Evolutionary conservation across 495 filamentous ascomycete genomes (phyloP).

Genomic region (Penicillium simplicissimum): DNA sequence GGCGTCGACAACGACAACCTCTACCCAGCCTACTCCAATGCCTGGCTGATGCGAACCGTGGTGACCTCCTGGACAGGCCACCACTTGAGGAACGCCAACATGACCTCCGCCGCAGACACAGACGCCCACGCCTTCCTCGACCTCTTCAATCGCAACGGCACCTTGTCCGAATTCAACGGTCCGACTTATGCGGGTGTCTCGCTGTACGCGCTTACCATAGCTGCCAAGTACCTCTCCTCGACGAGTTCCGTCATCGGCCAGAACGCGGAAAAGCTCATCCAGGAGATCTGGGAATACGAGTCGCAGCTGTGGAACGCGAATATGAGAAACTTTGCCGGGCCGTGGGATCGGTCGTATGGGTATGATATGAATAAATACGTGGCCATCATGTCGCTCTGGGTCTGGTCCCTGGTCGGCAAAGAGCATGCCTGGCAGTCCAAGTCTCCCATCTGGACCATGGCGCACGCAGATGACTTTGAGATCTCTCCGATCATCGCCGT

Average conservation of each 20-base stretch:
- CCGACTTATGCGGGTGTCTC: conserved; percentile 48
- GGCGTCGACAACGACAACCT: conserved; percentile 47
- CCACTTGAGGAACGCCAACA: conserved; percentile 37
- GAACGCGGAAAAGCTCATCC: conserved; percentile 31
- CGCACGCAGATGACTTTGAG: conserved; percentile 42
- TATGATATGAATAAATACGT: conserved; percentile 47
- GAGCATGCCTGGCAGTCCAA: conserved; percentile 27
- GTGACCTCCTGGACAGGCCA: conserved; percentile 37
- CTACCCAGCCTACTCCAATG: conserved; percentile 45
- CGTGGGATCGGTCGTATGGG: conserved; percentile 47
- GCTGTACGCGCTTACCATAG: conserved; percentile 43
- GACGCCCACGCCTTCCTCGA: conserved; percentile 38
- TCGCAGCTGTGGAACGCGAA: conserved; percentile 38
- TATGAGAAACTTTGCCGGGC: conserved; percentile 43
- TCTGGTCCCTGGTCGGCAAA: conserved; percentile 41
- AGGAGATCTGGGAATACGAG: conserved; percentile 35
- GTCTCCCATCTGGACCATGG: conserved; percentile 27
- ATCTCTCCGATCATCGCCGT: conserved; percentile 40
- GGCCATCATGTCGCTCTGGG: conserved; percentile 34
- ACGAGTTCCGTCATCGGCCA: conserved; percentile 32
- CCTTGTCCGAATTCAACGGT: conserved; percentile 46
- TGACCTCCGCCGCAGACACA: conserved; percentile 37
- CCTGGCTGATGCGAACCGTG: conserved; percentile 46
- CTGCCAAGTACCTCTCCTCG: conserved; percentile 33
- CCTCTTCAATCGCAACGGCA: conserved; percentile 37